A percentile compares a stretch with the other conserved stretches of the same genome.
Conservation (phyloP, 2,329 filamentous ascomycete species). For the Sclerotinia glacialis region DNA sequence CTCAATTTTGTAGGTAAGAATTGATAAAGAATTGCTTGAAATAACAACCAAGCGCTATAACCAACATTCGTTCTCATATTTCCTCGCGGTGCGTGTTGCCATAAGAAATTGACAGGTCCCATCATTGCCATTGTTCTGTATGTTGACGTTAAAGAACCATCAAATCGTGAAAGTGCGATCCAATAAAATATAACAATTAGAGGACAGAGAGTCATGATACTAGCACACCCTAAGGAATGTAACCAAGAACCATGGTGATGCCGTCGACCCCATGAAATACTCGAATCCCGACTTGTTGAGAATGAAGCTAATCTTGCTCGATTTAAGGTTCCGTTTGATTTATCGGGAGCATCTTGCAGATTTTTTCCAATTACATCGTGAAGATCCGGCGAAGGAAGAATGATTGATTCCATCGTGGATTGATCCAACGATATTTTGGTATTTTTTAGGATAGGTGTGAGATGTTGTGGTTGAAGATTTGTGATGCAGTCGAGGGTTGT, state of each 20-base stretch:
- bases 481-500: not conserved
- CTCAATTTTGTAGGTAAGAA: slow-evolving; percentile 39
- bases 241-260: slow-evolving; percentile 34
- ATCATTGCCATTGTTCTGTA: slow-evolving; percentile 23
- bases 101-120: slow-evolving; percentile 27
- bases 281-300: slow-evolving; percentile 25
- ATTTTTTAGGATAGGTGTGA: not conserved
- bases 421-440: not conserved
- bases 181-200: slow-evolving; percentile 32
- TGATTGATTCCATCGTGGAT: slow-evolving; percentile 25
- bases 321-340: not conserved
- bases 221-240: slow-evolving; percentile 31
- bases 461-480: not conserved
- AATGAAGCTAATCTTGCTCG: slow-evolving; percentile 23
- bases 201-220: slow-evolving; percentile 31
- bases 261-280: slow-evolving; percentile 32
- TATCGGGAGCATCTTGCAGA: slow-evolving; percentile 12
- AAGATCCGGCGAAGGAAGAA: slow-evolving; percentile 23
- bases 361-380: slow-evolving; percentile 20
- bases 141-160: slow-evolving; percentile 28
- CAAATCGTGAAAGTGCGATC: slow-evolving; percentile 30
- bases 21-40: slow-evolving; percentile 40
- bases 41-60: slow-evolving; percentile 40
- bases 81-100: slow-evolving; percentile 24
- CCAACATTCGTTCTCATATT: slow-evolving; percentile 26